Base-by-base conservation (phyloP, 1,284 basidiomycete species). In the Takashimella tepidaria region DNA sequence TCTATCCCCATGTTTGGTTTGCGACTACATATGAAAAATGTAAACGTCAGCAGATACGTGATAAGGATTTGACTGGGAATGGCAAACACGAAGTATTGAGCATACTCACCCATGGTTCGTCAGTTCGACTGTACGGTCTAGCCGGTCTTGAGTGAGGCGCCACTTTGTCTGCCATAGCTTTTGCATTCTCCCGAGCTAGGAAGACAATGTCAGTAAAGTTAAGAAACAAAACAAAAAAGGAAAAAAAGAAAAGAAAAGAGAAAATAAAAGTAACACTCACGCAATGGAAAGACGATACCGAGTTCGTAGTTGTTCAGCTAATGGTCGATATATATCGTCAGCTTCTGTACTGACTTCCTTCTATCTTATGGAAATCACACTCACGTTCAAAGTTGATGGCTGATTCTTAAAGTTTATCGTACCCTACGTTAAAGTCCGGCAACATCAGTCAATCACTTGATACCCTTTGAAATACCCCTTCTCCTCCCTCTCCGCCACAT, bases 211-310 rank as follows among this genome's bases (percentile, higher is more conserved):
- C n/a, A n/a, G n/a, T n/a, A n/a, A n/a, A n/a, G n/a, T n/a, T n/a
- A n/a, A n/a, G n/a, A n/a, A n/a, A n/a, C n/a, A n/a, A n/a, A n/a
- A n/a, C n/a, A n/a, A n/a, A n/a, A n/a, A n/a, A n/a, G n/a, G n/a
- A n/a, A n/a, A n/a, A n/a, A n/a, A n/a, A n/a, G n/a, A n/a, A n/a
- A n/a, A n/a, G n/a, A n/a, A n/a, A n/a, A n/a, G 12, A 5, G 4
- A 6, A 13, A 6, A 20, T 16, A 37, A 8, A 13, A 23, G 12
- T 27, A 1, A 12, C 47, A 59, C 70, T 53, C 44, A 70, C 71
- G 64, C 20, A 76, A 62, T 1, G 74, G 72, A 26, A 77, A 67
- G 11, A 77, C 56, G 31, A 77, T 63, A 10, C 74, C 75, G 1
- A 77, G 56, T 50, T 77, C 75, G 57, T 74, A 76, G 50, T 77